Evolutionary conservation across 148 eudicot species (phyloP), one percentile per base, ranked within the genome.

Genomic region (Silene conica): DNA sequence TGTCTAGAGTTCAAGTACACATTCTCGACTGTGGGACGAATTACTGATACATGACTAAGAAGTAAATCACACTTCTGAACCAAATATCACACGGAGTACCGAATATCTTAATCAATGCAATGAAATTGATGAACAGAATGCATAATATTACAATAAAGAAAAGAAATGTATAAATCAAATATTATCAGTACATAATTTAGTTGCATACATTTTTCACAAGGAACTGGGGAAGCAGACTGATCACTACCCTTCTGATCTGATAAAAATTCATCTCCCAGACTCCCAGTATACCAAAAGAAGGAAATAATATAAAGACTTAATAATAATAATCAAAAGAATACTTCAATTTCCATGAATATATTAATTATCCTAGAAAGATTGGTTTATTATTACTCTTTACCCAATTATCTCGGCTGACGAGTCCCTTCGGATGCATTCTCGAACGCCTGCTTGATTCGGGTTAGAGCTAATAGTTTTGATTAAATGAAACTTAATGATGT

Each of bases 181-280:
- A 50, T 67, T 26, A 71, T 57, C 58, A 80, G 79, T 72, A 76
- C 61, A 69, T 46, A 66, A 55, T n/a, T 69, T 56, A 70, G 21
- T 41, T 62, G 46, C 60, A 70, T 67, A 26, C 15, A 5, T 31
- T 18, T 65, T 72, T 70, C 68, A 59, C 6, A 48, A 43, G 76
- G 79, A 80, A 22, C 73, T 76, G 75, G 75, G 83, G 83, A 80
- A 76, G 83, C 83, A 46, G 70, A 80, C 57, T 69, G 71, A 66
- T 66, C 71, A 80, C 75, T 64, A 63, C 43, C 61, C 76, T 80
- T 76, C 73, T 72, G 63, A 76, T 70, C 68, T 80, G 79, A 76
- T 72, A 75, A 71, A 16, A 80, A 71, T 80, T 66, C 83, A 80
- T 80, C 83, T 76, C 83, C 79, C 72, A 76, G 69, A 66, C 41